Percentiles rank a stretch among this genome's conserved stretches.
phyloP scores from a whole-genome alignment of 345 rosid genomes.

The Nasturtium officinale region DNA sequence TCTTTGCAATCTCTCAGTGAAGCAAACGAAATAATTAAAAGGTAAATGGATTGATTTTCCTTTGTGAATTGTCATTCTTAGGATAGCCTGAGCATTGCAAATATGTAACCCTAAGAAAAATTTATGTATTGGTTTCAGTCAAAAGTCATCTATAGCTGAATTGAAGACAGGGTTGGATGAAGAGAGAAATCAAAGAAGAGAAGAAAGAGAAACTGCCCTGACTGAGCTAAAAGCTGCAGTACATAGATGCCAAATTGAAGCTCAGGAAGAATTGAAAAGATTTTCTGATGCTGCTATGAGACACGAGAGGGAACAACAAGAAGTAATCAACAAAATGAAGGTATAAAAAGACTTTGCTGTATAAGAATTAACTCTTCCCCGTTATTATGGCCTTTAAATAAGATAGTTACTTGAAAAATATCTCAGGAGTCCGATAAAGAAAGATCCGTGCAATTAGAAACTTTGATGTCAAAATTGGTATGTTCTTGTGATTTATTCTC shows the following conservation, averaged over 20 bases:
- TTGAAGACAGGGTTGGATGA: constrained; percentile 74
- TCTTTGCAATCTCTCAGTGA: constrained; percentile 80
- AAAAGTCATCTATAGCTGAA: constrained; percentile 74
- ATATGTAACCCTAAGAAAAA: background rate
- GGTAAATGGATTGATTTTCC: constrained; percentile 47
- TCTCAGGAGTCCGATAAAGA: constrained; percentile 76
- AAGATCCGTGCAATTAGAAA: constrained; percentile 73
- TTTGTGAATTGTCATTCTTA: constrained; percentile 15
- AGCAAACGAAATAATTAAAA: constrained; percentile 81
- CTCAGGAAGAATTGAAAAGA: constrained; percentile 72
- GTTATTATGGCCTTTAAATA: constrained; percentile 23
- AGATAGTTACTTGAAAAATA: constrained; percentile 34
- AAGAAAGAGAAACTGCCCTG: constrained; percentile 75
- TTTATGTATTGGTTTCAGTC: constrained; percentile 56
- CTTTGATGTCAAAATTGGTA: constrained; percentile 87
- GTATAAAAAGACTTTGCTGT: constrained; percentile 45
- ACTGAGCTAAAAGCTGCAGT: constrained; percentile 75
- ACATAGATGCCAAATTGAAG: constrained; percentile 75
- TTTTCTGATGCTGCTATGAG: constrained; percentile 61
- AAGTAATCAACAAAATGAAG: constrained; percentile 84
- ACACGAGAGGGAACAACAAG: constrained; percentile 76
- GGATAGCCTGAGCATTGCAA: constrained; percentile 7
- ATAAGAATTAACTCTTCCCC: constrained; percentile 13
- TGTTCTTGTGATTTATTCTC: constrained; percentile 21
- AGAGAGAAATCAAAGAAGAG: constrained; percentile 80